These are phyloP conservation scores for Rhodotorula paludigena DNA, from an alignment of 768 basidiomycete species.

Conservation along the genomic window DNA sequence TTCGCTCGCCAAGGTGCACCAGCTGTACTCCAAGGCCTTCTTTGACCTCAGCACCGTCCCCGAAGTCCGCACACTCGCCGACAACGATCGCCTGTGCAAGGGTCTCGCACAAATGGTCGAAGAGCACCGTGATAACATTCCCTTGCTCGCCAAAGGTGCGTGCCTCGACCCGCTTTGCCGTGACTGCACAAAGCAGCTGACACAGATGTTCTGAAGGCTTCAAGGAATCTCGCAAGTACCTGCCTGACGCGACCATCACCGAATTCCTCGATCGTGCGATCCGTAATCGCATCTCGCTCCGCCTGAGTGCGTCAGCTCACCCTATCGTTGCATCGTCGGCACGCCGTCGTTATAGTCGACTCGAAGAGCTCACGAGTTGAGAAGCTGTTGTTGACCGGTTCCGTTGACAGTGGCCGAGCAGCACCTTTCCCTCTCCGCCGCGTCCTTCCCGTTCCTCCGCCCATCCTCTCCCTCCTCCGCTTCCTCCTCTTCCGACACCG, in stretches of 20 bases:
- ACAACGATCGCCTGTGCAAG: constrained; percentile 65
- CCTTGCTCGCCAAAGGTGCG: constrained; percentile 82
- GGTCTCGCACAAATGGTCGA: constrained; percentile 67
- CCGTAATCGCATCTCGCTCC: constrained; percentile 76
- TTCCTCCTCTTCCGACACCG: constrained; percentile 1
- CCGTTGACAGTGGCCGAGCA: constrained; percentile 61
- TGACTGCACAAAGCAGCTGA: not conserved
- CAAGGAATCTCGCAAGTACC: constrained; percentile 77
- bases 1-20: constrained; percentile 37
- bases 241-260: constrained; percentile 72
- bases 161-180: not conserved
- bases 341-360: too few species aligned
- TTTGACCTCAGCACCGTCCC: constrained; percentile 33
- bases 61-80: constrained; percentile 57
- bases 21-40: constrained; percentile 40
- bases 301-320: constrained; percentile 60
- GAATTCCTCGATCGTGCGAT: constrained; percentile 78
- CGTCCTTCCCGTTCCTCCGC: constrained; percentile 44
- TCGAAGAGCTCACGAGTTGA: constrained; percentile 39
- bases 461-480: constrained; percentile 62
- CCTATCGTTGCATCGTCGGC: too few species aligned
- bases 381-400: constrained; percentile 41
- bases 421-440: constrained; percentile 75
- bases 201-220: constrained; percentile 53
- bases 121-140: constrained; percentile 78